Evolutionary conservation across 257 asterid genomes (phyloP).

Genomic region (Solanum appendiculatum): DNA sequence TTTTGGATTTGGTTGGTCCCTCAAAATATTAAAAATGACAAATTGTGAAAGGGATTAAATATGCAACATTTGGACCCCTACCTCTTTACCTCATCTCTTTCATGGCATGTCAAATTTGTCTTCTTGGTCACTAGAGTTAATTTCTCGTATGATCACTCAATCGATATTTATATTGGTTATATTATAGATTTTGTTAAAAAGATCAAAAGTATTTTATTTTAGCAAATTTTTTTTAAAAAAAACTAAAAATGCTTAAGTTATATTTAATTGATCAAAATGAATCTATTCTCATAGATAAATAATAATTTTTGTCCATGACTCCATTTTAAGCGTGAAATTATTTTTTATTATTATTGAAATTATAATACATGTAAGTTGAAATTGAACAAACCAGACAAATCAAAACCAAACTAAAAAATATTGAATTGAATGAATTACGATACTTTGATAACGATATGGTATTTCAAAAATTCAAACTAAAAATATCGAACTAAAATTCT

Average conservation of each 20-base stretch:
- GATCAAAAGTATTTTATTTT: background rate
- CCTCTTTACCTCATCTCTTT: background rate
- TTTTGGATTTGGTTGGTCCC: background rate
- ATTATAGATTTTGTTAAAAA: no score
- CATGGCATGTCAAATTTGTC: background rate
- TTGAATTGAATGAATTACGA: background rate
- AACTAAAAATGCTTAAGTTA: no score
- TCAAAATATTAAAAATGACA: background rate
- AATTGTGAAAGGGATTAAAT: background rate
- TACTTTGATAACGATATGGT: background rate
- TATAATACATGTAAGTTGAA: background rate
- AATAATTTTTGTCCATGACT: background rate
- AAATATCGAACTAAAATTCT: no score
- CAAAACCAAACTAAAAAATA: no score
- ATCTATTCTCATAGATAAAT: background rate
- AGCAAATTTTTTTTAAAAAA: no score
- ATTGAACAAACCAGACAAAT: background rate
- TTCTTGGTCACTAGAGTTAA: background rate
- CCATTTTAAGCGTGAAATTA: no score
- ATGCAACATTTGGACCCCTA: background rate
- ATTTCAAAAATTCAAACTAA: background rate
- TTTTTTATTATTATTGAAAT: no score
- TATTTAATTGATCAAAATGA: background rate
- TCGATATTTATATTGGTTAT: no score
- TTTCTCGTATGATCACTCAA: background rate